Evolutionary conservation across 176 grass and related monocot genomes (phyloP).

Genomic region (Echinochloa phyllopogon): DNA sequence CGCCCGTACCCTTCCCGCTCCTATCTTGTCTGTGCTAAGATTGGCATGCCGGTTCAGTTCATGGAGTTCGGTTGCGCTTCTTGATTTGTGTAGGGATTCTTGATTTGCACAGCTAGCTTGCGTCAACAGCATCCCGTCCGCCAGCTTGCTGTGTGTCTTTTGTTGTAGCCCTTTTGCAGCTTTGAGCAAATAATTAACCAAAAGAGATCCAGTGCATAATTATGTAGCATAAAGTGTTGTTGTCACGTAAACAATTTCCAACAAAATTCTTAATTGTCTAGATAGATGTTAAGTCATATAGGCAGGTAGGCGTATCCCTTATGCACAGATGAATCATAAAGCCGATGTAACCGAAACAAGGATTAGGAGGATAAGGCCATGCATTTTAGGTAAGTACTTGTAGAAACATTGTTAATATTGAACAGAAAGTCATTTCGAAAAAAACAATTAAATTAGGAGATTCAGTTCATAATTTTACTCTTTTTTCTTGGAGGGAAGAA

Average conservation of each 20-base stretch:
- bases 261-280: slow-evolving; percentile 20
- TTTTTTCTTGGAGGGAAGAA: too few relatives aligned
- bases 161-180: slow-evolving; percentile 10
- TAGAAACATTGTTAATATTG: slow-evolving; percentile 20
- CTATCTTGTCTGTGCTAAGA: too few relatives aligned
- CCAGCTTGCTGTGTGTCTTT: too few relatives aligned
- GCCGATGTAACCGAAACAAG: too few relatives aligned
- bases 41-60: too few relatives aligned
- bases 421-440: neutral
- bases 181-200: slow-evolving; percentile 26
- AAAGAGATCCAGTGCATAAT: slow-evolving; percentile 21
- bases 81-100: too few relatives aligned
- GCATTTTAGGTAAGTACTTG: slow-evolving; percentile 31
- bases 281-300: neutral
- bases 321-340: too few relatives aligned
- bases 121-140: too few relatives aligned
- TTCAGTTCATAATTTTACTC: too few relatives aligned
- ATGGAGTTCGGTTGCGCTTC: too few relatives aligned
- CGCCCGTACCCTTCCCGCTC: too few relatives aligned
- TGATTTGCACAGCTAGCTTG: too few relatives aligned
- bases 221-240: slow-evolving; percentile 28
- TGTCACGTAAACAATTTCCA: neutral
- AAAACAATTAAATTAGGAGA: neutral
- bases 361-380: slow-evolving; percentile 5
- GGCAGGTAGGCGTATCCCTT: slow-evolving; percentile 9